These are phyloP conservation scores for Hordeum marinum DNA, from an alignment of 176 grass and related monocot genomes.

Conservation along the genomic window DNA sequence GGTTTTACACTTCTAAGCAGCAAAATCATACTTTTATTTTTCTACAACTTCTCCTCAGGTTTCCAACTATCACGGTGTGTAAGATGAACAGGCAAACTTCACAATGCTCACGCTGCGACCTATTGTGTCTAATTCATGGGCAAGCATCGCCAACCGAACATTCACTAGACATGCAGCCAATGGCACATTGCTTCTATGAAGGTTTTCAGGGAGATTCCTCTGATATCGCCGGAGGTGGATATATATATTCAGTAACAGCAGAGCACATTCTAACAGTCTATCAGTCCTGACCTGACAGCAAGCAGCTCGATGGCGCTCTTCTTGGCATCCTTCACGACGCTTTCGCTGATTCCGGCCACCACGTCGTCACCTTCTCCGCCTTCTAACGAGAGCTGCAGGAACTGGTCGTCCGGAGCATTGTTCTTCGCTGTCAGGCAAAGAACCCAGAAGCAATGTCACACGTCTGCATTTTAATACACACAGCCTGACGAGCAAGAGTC, in stretches of 20 bases:
- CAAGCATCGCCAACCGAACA: not conserved
- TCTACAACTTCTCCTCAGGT: not conserved
- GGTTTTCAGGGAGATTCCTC: not conserved
- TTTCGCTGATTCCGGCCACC: slow-evolving; percentile 44
- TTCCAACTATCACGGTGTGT: not conserved
- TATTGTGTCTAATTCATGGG: not conserved
- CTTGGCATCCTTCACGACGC: slow-evolving; percentile 37
- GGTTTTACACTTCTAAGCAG: not conserved
- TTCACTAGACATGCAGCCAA: not conserved
- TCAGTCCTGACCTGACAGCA: slow-evolving; percentile 45
- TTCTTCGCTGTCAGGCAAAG: not conserved
- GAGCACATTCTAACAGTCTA: not conserved
- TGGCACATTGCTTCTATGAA: not conserved
- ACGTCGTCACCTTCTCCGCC: slow-evolving; percentile 12
- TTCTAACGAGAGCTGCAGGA: slow-evolving; percentile 17
- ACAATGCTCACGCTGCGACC: not conserved
- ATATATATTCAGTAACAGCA: not conserved
- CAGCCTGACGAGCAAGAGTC: not conserved
- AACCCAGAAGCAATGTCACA: not conserved
- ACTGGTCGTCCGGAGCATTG: slow-evolving; percentile 3
- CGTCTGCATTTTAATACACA: not conserved
- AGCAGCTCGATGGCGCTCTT: slow-evolving; percentile 72
- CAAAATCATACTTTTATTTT: not conserved
- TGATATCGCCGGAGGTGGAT: not conserved
- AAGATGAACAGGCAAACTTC: not conserved